Evolutionary conservation across 371 early-diverging fungal species (phyloP), one percentile per base, ranked within the genome.

Genomic region (Nematocida sp.): DNA sequence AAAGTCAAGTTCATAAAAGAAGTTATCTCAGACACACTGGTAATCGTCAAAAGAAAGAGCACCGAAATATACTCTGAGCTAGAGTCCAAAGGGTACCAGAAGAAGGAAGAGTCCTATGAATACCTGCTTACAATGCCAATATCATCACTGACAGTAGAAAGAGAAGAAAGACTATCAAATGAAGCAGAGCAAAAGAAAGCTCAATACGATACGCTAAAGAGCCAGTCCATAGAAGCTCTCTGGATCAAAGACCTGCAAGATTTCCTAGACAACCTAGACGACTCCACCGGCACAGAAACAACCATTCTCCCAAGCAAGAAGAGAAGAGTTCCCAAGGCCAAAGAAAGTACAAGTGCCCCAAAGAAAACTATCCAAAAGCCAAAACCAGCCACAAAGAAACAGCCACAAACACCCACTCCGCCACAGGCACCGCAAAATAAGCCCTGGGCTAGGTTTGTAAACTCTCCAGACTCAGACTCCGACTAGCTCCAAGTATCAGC

Each of bases 71-170:
- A 90, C 27, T 81, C 82, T 3, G 93, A 94, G 48, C 84, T 98
- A 81, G 84, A 85, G 35, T 77, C 81, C n/a, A 84, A 87, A 61
- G 86, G 86, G 7, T 91, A 92, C 78, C 79, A 83, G 37, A 84
- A 86, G 15, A 85, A 90, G 37, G 79, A 81, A 35, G 83, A 85
- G 13, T 91, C 89, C 27, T 99, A 87, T 78, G 92, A 94, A 74
- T 99, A 99, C 77, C 85, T 99, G 37, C 85, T 99, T 57, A 81
- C 85, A 13, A 93, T 96, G 90, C 89, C 90, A 29, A 89, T 99
- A 23, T 88, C 89, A 84, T 90, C 86, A 53, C 86, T 97, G 67
- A 96, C 97, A 0, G 77, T 79, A 54, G 93, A 97, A 78, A 91
- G 91, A 86, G 86, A 92, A 19, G 87, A 90, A 19, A 87, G 89